A percentile compares a stretch with the other conserved stretches of the same genome.
Evolutionary conservation across 345 rosid genomes (phyloP).

Genomic region (Citrus maxima): DNA sequence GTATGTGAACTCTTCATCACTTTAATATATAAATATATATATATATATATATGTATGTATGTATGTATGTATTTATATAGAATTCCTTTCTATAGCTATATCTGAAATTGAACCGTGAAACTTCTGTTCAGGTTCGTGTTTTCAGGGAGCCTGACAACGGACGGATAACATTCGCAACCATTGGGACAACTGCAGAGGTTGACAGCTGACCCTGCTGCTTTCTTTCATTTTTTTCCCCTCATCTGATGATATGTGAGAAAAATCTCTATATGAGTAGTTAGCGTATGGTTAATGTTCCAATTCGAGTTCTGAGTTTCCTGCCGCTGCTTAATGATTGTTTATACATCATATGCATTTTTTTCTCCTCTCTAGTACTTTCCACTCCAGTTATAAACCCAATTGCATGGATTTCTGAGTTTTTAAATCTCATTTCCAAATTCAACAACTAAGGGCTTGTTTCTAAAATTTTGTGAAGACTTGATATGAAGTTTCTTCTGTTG

Average conservation of each 20-base stretch:
- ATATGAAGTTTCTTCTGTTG: neutral
- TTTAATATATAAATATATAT: neutral
- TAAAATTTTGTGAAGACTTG: neutral
- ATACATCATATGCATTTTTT: neutral
- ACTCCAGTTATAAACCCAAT: neutral
- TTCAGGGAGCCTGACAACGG: constrained; percentile 37
- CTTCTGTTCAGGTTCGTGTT: constrained; percentile 56
- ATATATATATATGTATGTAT: too few relatives aligned
- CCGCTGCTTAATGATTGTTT: neutral
- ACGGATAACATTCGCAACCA: constrained; percentile 46
- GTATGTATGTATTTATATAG: too few relatives aligned
- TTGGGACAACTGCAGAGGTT: constrained; percentile 98
- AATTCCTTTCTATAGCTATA: constrained; percentile 1
- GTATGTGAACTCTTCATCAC: constrained; percentile 44
- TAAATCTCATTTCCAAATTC: neutral
- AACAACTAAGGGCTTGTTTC: neutral
- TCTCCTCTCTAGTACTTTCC: neutral
- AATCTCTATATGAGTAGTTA: neutral
- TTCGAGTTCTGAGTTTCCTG: neutral
- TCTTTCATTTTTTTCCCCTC: neutral
- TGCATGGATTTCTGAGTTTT: neutral
- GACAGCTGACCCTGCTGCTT: neutral
- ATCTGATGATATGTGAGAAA: neutral
- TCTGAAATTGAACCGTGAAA: constrained; percentile 1
- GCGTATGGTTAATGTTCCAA: neutral